Conservation (phyloP, 2,329 filamentous ascomycete genomes). For the Diaporthe capsici region DNA sequence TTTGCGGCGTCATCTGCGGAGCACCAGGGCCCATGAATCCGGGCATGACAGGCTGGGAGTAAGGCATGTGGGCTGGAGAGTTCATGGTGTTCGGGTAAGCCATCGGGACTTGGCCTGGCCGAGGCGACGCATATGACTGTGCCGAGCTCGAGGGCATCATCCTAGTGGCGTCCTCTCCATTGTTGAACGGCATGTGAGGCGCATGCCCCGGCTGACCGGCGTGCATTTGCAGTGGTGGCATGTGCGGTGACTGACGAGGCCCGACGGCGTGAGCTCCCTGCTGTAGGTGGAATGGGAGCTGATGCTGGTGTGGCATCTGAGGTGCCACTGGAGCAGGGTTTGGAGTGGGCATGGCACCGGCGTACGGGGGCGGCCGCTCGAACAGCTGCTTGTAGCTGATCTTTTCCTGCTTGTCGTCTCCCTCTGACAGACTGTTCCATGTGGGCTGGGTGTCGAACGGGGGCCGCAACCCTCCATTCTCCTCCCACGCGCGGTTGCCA, state of each 20-base stretch:
- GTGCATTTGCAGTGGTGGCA: slow-evolving; percentile 83
- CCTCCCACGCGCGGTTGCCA: slow-evolving; percentile 72
- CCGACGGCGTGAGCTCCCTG: slow-evolving; percentile 78
- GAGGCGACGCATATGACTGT: slow-evolving; percentile 88
- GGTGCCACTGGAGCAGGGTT: slow-evolving; percentile 78
- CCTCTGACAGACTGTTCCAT: slow-evolving; percentile 81
- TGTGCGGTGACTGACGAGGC: slow-evolving; percentile 79
- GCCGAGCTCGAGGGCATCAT: slow-evolving; percentile 90
- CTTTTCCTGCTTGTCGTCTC: slow-evolving; percentile 77
- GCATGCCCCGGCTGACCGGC: slow-evolving; percentile 78
- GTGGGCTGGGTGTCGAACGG: slow-evolving; percentile 88
- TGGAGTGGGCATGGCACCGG: slow-evolving; percentile 75
- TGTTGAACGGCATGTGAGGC: slow-evolving; percentile 76
- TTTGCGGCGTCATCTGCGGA: slow-evolving; percentile 76
- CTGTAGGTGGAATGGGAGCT: slow-evolving; percentile 86
- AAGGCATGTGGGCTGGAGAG: slow-evolving; percentile 78
- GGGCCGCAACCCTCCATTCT: slow-evolving; percentile 86
- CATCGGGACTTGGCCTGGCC: slow-evolving; percentile 78
- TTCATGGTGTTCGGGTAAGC: slow-evolving; percentile 76
- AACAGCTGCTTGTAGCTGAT: slow-evolving; percentile 85
- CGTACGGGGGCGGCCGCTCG: slow-evolving; percentile 73
- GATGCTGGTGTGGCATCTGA: slow-evolving; percentile 85
- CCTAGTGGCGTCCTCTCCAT: slow-evolving; percentile 81
- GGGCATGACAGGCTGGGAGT: slow-evolving; percentile 79
- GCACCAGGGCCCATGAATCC: slow-evolving; percentile 79